Conservation (phyloP, 1,139 yeast species). For the Hansenula sp. region DNA sequence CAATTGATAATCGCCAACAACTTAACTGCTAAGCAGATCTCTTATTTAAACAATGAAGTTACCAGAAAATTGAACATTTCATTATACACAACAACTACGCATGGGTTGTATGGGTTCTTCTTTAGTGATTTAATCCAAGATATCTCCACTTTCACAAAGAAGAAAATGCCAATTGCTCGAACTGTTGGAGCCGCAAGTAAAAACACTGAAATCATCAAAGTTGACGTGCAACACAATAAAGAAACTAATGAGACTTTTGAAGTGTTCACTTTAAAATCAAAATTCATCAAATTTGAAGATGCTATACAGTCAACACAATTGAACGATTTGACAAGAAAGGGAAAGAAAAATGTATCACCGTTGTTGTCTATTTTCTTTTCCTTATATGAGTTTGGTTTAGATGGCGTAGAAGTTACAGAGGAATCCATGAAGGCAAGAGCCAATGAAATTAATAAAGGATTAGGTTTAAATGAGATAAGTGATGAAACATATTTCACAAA, state of each 20-base stretch:
- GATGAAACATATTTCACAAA: conserved; percentile 31
- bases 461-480: conserved; percentile 29
- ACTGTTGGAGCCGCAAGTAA: conserved; percentile 40
- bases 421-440: conserved; percentile 25
- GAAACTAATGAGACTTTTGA: conserved; percentile 41
- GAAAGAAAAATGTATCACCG: conserved; percentile 18
- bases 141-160: conserved; percentile 46
- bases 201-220: conserved; percentile 50
- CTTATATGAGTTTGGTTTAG: conserved; percentile 12
- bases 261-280: conserved; percentile 52
- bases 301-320: conserved; percentile 31
- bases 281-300: conserved; percentile 39
- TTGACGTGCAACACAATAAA: conserved; percentile 30
- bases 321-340: conserved; percentile 13
- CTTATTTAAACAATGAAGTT: conserved; percentile 39
- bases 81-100: conserved; percentile 63
- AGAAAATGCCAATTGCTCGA: conserved; percentile 41
- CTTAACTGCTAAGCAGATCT: conserved; percentile 38
- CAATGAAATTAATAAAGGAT: conserved; percentile 25
- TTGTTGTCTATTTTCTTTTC: conserved; percentile 17
- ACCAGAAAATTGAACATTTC: conserved; percentile 59
- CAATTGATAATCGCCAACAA: conserved; percentile 80
- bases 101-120: conserved; percentile 82
- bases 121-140: conserved; percentile 76
- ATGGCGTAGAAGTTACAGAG: conserved; percentile 6